phyloP scores from a whole-genome alignment of 495 filamentous ascomycete genomes.

The Tuber magnatum region DNA sequence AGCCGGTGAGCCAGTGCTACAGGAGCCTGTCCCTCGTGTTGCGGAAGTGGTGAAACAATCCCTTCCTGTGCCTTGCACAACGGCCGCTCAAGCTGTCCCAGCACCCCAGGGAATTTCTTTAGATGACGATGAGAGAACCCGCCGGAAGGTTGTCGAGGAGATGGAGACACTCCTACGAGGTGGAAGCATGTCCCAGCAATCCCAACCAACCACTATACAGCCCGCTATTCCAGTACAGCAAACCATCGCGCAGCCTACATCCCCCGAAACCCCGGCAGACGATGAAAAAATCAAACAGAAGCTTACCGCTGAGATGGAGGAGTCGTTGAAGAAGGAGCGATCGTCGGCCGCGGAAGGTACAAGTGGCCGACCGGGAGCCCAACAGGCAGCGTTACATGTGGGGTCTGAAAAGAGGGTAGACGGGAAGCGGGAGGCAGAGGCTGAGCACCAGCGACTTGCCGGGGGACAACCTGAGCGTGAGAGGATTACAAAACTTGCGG shows the following conservation, averaged over 20 bases:
- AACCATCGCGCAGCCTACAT: not conserved
- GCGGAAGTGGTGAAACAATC: not conserved
- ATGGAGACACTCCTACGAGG: not conserved
- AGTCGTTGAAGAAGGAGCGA: slow-evolving; percentile 5
- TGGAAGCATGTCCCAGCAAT: not conserved
- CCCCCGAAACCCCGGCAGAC: not conserved
- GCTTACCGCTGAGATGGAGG: not conserved
- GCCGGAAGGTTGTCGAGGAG: not conserved
- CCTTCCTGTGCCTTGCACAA: not conserved
- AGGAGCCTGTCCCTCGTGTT: not conserved
- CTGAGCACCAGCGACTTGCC: slow-evolving; percentile 7
- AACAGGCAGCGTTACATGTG: not conserved
- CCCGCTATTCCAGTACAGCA: not conserved
- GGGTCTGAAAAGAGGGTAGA: slow-evolving; percentile 6
- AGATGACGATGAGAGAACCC: not conserved
- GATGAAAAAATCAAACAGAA: not conserved
- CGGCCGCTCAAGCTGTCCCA: not conserved
- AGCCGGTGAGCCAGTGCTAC: not conserved
- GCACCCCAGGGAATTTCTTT: not conserved
- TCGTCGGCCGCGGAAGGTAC: slow-evolving; percentile 4
- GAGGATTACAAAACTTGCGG: slow-evolving; percentile 6
- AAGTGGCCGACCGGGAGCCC: not conserved
- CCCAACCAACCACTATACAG: not conserved
- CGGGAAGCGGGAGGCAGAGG: slow-evolving; percentile 10
- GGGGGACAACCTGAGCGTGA: slow-evolving; percentile 2